Evolutionary conservation across 139 green algal genomes (phyloP), one percentile per base, ranked within the genome.

Genomic region (Nannochloris sp.): DNA sequence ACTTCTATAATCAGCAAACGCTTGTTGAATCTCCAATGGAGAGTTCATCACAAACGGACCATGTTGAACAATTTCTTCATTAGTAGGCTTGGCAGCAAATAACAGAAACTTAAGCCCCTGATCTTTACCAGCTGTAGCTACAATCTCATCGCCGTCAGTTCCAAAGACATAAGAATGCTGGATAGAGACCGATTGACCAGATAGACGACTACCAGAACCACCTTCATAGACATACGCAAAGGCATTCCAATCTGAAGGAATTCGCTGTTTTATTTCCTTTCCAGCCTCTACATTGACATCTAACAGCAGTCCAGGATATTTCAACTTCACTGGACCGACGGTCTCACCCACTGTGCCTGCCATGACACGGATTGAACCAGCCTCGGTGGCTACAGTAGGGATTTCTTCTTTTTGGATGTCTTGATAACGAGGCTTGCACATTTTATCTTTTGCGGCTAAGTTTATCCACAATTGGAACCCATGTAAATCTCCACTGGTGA

Each of bases 401-500:
- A 96, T 95, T 15, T 90, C 73, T 12, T 67, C 37, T 1, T 79
- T 72, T 70, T 93, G 85, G 53, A 90, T 85, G 71, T 95, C 89
- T 53, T 95, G 87, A 15, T 64, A 71, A 33, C 71, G 37, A 2
- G 87, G 87, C 77, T 92, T 90, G 37, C 75, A 68, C 86, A 96
- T 91, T 79, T 96, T 95, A 72, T 95, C 76, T 67, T 89, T 89
- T 19, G 70, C 68, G 3, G 89, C 82, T 53, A 96, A 80, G 71
- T 93, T 95, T 65, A 93, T 88, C 87, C 88, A 96, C 42, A 96
- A 76, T 83, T 96, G 90, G 66, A 96, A 96, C 37, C 87, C 89
- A 65, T 83, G 85, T 34, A 95, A 75, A 6, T 83, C 64, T 30
- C 88, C 88, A 0, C 79, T 42, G 0, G 73, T 82, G 2, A 75